Percentiles rank a stretch among this genome's conserved stretches.
These are phyloP conservation scores for Pythium phragmitis DNA, from an alignment of 352 stramenopile species.

Conservation along the genomic window DNA sequence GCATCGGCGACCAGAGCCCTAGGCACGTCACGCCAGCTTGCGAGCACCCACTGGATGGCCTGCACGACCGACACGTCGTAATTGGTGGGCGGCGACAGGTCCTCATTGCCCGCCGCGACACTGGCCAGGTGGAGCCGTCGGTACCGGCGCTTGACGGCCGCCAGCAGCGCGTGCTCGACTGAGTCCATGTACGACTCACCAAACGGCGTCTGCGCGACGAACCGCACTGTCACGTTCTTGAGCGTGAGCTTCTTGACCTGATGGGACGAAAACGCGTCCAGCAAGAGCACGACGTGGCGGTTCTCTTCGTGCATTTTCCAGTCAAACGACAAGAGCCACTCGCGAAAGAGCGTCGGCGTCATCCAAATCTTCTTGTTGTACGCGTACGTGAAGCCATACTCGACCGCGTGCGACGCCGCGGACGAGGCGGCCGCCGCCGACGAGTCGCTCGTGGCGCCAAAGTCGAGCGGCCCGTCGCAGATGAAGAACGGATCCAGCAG, in stretches of 20 bases:
- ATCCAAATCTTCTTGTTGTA: conserved; percentile 75
- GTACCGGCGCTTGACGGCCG: conserved; percentile 58
- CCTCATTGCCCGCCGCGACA: conserved; percentile 35
- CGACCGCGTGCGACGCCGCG: conserved; percentile 1
- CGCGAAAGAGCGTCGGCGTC: conserved; percentile 68
- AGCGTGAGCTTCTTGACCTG: conserved; percentile 57
- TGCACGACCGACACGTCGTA: conserved; percentile 47
- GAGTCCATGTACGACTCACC: conserved; percentile 41
- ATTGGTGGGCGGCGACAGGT: conserved; percentile 20
- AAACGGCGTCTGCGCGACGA: conserved; percentile 34
- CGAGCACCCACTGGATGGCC: conserved; percentile 60
- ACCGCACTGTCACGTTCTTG: conserved; percentile 67
- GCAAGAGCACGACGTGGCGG: conserved; percentile 64
- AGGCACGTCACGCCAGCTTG: conserved; percentile 55
- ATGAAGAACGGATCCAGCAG: conserved; percentile 72
- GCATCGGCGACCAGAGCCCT: conserved; percentile 45
- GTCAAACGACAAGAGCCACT: conserved; percentile 77
- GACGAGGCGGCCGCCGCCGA: conserved; percentile 2
- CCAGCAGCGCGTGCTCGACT: conserved; percentile 44
- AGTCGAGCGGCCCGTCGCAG: conserved; percentile 32
- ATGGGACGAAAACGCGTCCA: conserved; percentile 57
- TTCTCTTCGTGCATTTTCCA: conserved; percentile 76
- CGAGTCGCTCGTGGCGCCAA: not conserved
- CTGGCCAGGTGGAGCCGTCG: conserved; percentile 47
- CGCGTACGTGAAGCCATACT: conserved; percentile 56